A percentile compares a stretch with the other conserved stretches of the same genome.
phyloP scores from a whole-genome alignment of 75 land plant species.

The Azolla pinnata region DNA sequence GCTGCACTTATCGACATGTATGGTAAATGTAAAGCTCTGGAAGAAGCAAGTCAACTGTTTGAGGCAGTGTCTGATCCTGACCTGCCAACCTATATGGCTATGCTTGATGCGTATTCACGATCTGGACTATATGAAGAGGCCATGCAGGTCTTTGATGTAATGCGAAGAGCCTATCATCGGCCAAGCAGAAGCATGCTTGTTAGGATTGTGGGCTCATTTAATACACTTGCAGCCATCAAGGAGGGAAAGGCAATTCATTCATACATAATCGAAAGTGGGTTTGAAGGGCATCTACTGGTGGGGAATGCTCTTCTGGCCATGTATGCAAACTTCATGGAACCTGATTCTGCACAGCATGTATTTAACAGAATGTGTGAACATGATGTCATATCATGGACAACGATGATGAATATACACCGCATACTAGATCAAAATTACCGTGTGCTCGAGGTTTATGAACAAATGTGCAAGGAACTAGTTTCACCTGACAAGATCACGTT shows the following conservation, averaged over 20 bases:
- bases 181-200: conserved; percentile 17
- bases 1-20: conserved; percentile 7
- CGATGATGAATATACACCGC: not conserved
- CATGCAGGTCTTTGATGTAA: conserved; percentile 9
- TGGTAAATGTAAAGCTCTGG: conserved; percentile 6
- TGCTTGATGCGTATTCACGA: conserved; percentile 20
- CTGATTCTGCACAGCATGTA: conserved; percentile 7
- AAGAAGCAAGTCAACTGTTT: conserved; percentile 12
- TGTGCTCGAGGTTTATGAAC: not conserved
- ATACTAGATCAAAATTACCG: not conserved
- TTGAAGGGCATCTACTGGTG: conserved; percentile 11
- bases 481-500: not conserved
- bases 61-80: conserved; percentile 10
- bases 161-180: conserved; percentile 3
- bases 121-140: conserved; percentile 15
- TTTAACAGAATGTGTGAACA: conserved; percentile 6
- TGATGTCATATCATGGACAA: conserved; percentile 17
- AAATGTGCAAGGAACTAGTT: conserved; percentile 1
- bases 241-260: conserved; percentile 15
- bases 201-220: conserved; percentile 17
- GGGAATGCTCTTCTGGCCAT: conserved; percentile 24
- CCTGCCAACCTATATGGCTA: conserved; percentile 19
- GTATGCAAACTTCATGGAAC: conserved; percentile 16
- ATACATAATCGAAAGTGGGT: conserved; percentile 7
- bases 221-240: conserved; percentile 6